Base-by-base conservation (phyloP, 2,329 filamentous ascomycete species). In the Dactylellina cionopaga region DNA sequence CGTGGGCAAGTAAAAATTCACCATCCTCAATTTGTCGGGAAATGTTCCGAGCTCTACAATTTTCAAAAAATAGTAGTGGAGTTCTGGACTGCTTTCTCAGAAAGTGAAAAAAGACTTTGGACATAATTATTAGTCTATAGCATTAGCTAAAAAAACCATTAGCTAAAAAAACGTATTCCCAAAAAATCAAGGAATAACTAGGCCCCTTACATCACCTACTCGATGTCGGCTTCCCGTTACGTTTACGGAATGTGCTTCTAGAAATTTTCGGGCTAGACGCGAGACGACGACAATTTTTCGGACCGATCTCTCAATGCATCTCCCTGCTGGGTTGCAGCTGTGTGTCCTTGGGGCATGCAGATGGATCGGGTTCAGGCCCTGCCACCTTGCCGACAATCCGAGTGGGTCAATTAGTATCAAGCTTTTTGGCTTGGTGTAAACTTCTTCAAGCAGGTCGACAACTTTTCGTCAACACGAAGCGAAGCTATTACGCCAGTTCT, bases 221-320 rank as follows among this genome's bases (percentile, higher is more conserved):
- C 6, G 44, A 7, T 49, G 54, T 72, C 59, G 68, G 59, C 47
- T 72, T 72, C 35, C 59, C 54, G 52, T 43, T 72, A 59, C 58
- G 37, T 65, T 63, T 63, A 27, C 58, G 65, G 56, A 71, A 63
- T 63, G 56, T 44, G 33, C 51, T 13, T 63, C 13, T 35, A 9
- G 25, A 4, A 58, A 10, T 33, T 15, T 37, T 64, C 66, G 59
- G 59, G 68, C 55, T 60, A 13, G 37, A 59, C 15, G 59, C 52
- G 52, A 58, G 33, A 33, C 35, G 24, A 72, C 59, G 59, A 72
- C 68, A 72, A 72, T 65, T 72, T 72, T 72, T 72, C 68, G 68
- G 68, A 65, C 68, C 68, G 59, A 65, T 22, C 56, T 33, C 15
- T n/a, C 56, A 44, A 22, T 41, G 43, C 54, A 25, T 63, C 52